Percentiles rank a stretch among this genome's conserved stretches.
These are phyloP conservation scores for Guadua angustifolia DNA, from an alignment of 176 grass and related monocot genomes.

Conservation along the genomic window DNA sequence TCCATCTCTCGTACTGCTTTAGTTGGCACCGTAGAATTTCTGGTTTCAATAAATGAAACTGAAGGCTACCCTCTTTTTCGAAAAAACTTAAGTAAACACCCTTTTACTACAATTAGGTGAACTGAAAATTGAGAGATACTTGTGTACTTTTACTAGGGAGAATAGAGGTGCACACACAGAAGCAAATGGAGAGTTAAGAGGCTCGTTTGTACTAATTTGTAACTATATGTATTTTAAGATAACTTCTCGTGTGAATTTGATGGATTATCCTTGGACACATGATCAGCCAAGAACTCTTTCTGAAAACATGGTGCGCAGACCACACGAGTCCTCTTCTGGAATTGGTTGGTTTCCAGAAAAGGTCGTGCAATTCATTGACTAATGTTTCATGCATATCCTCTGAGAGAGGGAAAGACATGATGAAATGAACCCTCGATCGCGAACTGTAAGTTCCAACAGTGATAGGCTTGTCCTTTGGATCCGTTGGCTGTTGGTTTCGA, in stretches of 20 bases:
- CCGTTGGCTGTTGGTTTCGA: too few relatives aligned
- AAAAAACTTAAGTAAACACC: neutral
- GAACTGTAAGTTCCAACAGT: neutral
- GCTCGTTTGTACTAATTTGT: neutral
- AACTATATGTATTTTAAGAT: neutral
- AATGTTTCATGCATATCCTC: constrained; percentile 15
- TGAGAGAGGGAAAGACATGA: neutral
- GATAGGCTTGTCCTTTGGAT: neutral
- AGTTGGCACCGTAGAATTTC: too few relatives aligned
- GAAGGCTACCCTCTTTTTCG: too few relatives aligned
- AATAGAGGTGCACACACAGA: neutral
- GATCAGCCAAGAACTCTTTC: constrained; percentile 2
- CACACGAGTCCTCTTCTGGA: constrained; percentile 36
- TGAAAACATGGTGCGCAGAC: neutral
- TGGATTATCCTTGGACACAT: neutral
- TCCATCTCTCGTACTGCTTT: too few relatives aligned
- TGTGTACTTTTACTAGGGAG: neutral
- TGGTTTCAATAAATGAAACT: too few relatives aligned
- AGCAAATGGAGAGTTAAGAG: neutral
- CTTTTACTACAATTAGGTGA: neutral
- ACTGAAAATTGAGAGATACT: neutral
- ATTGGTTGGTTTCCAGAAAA: constrained; percentile 9
- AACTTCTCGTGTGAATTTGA: neutral
- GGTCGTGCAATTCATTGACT: constrained; percentile 33
- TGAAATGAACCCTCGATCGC: constrained; percentile 19